Conservation (phyloP, 345 rosid species). For the Rhodamnia rubescens region DNA sequence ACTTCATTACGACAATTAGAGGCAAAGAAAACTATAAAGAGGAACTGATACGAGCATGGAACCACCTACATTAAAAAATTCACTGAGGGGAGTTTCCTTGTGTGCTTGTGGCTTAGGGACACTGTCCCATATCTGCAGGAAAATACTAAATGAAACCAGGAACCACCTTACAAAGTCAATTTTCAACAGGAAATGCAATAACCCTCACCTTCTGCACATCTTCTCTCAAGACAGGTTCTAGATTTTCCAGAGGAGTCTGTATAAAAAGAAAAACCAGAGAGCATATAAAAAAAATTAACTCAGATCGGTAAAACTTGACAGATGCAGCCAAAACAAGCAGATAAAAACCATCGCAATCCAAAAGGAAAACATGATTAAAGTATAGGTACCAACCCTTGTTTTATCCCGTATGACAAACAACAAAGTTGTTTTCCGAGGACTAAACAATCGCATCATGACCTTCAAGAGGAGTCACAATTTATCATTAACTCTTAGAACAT, state of each 20-base stretch:
- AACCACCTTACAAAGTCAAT: neutral
- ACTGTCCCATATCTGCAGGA: conserved; percentile 87
- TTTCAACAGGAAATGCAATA: neutral
- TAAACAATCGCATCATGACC: conserved; percentile 99
- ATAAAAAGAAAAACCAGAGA: conserved; percentile 2
- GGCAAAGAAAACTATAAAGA: neutral
- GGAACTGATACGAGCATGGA: neutral
- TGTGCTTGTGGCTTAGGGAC: conserved; percentile 95
- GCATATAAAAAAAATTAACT: conserved; percentile 1
- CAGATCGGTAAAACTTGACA: neutral
- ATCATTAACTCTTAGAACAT: conserved; percentile 1
- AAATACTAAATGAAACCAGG: neutral
- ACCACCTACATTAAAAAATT: conserved; percentile 79
- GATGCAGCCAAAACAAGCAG: neutral
- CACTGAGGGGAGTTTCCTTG: conserved; percentile 85
- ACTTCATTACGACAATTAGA: neutral
- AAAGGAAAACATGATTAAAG: neutral
- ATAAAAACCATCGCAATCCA: neutral
- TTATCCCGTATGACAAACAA: conserved; percentile 99
- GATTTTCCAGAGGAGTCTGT: conserved; percentile 90
- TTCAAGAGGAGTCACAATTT: conserved; percentile 21
- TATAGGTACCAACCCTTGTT: conserved; percentile 51
- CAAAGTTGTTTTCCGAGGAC: conserved; percentile 97
- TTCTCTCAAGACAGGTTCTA: conserved; percentile 92
- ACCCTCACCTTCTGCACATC: conserved; percentile 81